Evolutionary conservation across 2,329 filamentous ascomycete genomes (phyloP).

Genomic region (Aspergillus niger): DNA sequence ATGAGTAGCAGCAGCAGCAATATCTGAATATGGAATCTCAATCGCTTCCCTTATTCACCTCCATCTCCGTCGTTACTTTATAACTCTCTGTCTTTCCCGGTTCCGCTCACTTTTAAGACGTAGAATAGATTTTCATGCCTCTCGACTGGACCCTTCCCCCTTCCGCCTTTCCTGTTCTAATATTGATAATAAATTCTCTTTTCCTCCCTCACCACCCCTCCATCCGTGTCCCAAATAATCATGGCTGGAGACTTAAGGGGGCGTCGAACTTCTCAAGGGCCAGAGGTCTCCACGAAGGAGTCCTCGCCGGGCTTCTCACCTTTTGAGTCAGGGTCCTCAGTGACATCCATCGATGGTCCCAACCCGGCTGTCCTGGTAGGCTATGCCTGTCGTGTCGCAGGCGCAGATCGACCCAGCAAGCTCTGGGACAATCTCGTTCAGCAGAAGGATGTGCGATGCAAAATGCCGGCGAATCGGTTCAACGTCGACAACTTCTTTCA

Average conservation of each 20-base stretch:
- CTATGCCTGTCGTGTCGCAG: constrained; percentile 13
- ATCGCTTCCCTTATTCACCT: too few species aligned
- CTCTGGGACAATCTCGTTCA: constrained; percentile 8
- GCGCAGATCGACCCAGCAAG: neutral
- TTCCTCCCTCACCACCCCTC: neutral
- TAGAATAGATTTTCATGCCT: too few species aligned
- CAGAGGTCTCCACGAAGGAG: neutral
- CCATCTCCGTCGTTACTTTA: too few species aligned
- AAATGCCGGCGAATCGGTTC: constrained; percentile 11
- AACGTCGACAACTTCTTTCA: constrained; percentile 9
- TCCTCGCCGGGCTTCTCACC: neutral
- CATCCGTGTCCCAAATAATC: neutral
- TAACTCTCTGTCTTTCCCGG: too few species aligned
- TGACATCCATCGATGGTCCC: neutral
- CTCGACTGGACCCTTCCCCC: neutral
- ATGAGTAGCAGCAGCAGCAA: too few species aligned
- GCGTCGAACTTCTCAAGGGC: neutral
- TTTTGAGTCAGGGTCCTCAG: neutral
- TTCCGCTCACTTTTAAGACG: too few species aligned
- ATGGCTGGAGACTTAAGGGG: neutral
- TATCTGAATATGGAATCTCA: too few species aligned
- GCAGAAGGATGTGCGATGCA: neutral
- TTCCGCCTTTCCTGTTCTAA: neutral
- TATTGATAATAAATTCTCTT: too few species aligned
- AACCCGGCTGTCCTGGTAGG: constrained; percentile 6